A percentile compares a stretch with the other conserved stretches of the same genome.
Evolutionary conservation across 2,329 filamentous ascomycete species (phyloP).

Genomic region (Arthrobotrys conoides): DNA sequence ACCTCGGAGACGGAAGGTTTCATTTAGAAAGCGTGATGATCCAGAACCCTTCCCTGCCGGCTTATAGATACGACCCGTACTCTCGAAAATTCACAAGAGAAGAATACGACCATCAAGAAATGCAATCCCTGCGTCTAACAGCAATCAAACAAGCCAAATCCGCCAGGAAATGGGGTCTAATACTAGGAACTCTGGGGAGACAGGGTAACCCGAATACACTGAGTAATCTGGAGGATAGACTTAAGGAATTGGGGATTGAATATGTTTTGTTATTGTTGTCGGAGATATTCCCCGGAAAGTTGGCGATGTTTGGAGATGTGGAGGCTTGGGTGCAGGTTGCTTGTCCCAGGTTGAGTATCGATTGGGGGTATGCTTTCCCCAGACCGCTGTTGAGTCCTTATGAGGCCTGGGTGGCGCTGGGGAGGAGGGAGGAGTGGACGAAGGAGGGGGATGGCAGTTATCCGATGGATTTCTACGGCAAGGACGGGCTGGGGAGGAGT

Average conservation of each 20-base stretch:
- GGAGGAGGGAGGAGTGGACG: conserved; percentile 80
- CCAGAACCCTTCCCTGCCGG: conserved; percentile 89
- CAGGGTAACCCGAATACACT: conserved; percentile 97
- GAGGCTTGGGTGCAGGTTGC: conserved; percentile 99
- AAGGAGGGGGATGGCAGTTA: conserved; percentile 76
- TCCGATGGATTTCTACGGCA: conserved; percentile 98
- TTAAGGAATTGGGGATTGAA: conserved; percentile 80
- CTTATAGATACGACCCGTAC: conserved; percentile 97
- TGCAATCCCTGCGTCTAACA: conserved; percentile 82
- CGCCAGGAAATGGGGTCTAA: conserved; percentile 93
- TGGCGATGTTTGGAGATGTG: conserved; percentile 92
- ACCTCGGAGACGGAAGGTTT: conserved; percentile 92
- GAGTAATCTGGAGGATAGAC: conserved; percentile 83
- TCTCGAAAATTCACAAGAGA: conserved; percentile 91
- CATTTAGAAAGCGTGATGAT: conserved; percentile 99
- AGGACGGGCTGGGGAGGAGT: conserved; percentile 87
- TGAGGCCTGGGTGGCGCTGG: conserved; percentile 91
- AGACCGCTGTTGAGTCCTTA: conserved; percentile 91
- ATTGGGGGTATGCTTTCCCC: conserved; percentile 98
- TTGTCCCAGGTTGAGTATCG: conserved; percentile 95
- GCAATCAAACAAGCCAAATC: conserved; percentile 82
- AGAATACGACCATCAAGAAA: conserved; percentile 90
- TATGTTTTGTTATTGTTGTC: conserved; percentile 88
- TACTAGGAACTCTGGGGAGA: conserved; percentile 89
- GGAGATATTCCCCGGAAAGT: conserved; percentile 96